phyloP scores from a whole-genome alignment of 768 basidiomycete species.

The Saitozyma podzolica region DNA sequence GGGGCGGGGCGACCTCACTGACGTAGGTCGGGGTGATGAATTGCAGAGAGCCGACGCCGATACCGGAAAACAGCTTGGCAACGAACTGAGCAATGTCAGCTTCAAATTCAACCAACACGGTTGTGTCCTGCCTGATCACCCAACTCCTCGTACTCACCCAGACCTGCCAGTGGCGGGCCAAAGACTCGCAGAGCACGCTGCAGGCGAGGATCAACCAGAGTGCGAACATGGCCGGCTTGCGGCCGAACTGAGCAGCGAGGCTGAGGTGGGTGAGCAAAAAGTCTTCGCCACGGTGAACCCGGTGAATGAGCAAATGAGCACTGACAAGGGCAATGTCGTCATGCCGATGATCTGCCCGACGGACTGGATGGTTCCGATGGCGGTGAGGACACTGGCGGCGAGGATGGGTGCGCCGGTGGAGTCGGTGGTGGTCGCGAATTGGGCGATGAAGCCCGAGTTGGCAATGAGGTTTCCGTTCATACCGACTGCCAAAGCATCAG shows the following conservation, averaged over 20 bases:
- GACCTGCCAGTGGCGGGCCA: slow-evolving; percentile 23
- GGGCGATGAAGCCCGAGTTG: slow-evolving; percentile 26
- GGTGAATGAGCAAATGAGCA: not conserved
- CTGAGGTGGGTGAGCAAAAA: slow-evolving; percentile 1
- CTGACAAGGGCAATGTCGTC: slow-evolving; percentile 25
- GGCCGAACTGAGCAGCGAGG: slow-evolving; percentile 18
- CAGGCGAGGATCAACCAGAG: slow-evolving; percentile 20
- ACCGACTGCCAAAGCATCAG: slow-evolving; percentile 8
- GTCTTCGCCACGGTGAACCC: not conserved
- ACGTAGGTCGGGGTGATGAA: slow-evolving; percentile 23
- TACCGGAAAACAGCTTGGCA: slow-evolving; percentile 12
- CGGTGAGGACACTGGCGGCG: slow-evolving; percentile 18
- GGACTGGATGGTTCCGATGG: slow-evolving; percentile 27
- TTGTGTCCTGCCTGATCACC: too few species aligned
- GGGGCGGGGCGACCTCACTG: slow-evolving; percentile 20
- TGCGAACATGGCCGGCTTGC: slow-evolving; percentile 24
- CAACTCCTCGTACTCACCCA: slow-evolving; percentile 11
- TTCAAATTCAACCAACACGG: too few species aligned
- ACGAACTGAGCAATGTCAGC: too few species aligned
- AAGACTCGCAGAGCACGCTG: slow-evolving; percentile 22
- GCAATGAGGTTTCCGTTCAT: slow-evolving; percentile 34
- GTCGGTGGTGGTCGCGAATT: slow-evolving; percentile 17
- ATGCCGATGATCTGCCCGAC: slow-evolving; percentile 33
- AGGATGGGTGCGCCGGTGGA: slow-evolving; percentile 7
- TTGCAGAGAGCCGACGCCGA: slow-evolving; percentile 27